Base-by-base conservation (phyloP, 2,329 filamentous ascomycete species). In the Gnomoniopsis sp. region DNA sequence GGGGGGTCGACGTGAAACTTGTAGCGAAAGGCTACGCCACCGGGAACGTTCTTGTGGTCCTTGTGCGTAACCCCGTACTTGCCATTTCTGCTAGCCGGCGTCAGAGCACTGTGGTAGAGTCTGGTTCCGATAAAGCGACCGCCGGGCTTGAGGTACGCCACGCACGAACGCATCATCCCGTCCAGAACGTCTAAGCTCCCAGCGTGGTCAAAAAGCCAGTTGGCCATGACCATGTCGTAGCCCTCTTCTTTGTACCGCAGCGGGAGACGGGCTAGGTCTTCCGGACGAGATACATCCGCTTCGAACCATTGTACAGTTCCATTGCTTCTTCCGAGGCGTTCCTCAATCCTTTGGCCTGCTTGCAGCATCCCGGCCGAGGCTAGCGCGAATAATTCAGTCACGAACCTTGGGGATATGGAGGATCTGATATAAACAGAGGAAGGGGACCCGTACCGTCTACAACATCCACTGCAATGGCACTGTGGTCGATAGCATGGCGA, bases 311-410 rank as follows among this genome's bases (percentile, higher is more conserved):
- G 49, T 21, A 58, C 60, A 15, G 12, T 6, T 41, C 14, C 38
- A 6, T 6, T 41, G 38, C 38, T 3, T 3, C 2, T 64, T 2
- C 15, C 41, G 41, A 55, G 41, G 23, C 34, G 21, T 21, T 10
- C 43, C 22, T 58, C 54, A n/a, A 50, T 21, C 17, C 50, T 49
- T n/a, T 46, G 15, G 10, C 63, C 69, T 3, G 63, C 41, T 8
- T 53, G 57, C 62, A 70, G 58, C 68, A 68, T 70, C 44, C 56
- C 65, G 1, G 49, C 26, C 6, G 67, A 68, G 23, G 69, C 55
- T 41, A n/a, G 38, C 12, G 3, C 14, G 12, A 15, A 41, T 3
- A 15, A 3, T 3, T 6, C 38, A 3, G 12, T 15, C 38, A 3
- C 6, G 14, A n/a, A 41, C 12, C n/a, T 12, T n/a, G 3, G 38